phyloP scores from a whole-genome alignment of 2,329 filamentous ascomycete species.

The Pseudogymnoascus sp. region DNA sequence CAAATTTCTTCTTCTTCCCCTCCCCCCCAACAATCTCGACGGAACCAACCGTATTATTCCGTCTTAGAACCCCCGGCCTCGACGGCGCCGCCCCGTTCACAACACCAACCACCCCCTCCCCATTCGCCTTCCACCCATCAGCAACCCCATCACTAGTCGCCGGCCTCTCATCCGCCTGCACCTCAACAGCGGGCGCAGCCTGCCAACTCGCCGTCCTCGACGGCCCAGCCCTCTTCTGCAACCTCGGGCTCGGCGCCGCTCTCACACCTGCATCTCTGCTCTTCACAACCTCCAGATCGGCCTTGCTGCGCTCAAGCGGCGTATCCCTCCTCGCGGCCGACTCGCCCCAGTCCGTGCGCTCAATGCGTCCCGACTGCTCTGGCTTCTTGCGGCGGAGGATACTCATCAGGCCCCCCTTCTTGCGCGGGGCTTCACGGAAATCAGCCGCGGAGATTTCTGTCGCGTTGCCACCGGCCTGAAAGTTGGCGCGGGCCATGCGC shows the following conservation, averaged over 20 bases:
- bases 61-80: background rate
- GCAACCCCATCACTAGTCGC: background rate
- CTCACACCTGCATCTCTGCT: background rate
- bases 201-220: background rate
- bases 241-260: background rate
- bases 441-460: constrained; percentile 8
- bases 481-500: constrained; percentile 30
- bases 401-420: constrained; percentile 43
- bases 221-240: background rate
- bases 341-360: constrained; percentile 42
- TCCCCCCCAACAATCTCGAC: background rate
- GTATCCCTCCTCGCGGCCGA: constrained; percentile 55
- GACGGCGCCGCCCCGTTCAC: background rate
- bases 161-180: background rate
- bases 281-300: constrained; percentile 35
- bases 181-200: background rate
- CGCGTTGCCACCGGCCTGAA: constrained; percentile 15
- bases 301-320: constrained; percentile 48
- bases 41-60: background rate
- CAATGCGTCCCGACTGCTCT: constrained; percentile 42
- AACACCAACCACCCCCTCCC: background rate
- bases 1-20: background rate
- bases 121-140: background rate
- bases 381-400: constrained; percentile 58
- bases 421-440: constrained; percentile 24